Evolutionary conservation across 2,329 filamentous ascomycete species (phyloP).

Genomic region (Magnaporthales sp.): DNA sequence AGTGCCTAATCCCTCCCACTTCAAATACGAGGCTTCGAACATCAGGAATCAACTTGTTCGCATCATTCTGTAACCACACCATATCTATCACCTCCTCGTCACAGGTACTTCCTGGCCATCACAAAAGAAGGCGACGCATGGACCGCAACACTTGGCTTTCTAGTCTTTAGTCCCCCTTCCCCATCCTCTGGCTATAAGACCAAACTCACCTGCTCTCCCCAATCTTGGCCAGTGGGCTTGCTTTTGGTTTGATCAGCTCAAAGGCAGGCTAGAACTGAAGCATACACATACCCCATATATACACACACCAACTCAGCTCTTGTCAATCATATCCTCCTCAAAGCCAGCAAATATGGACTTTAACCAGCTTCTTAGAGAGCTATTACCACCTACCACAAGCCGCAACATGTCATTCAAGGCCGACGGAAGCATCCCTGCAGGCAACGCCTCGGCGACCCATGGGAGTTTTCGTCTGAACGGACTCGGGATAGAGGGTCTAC

Average conservation of each 20-base stretch:
- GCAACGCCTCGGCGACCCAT: slow-evolving; percentile 9
- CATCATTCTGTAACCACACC: neutral
- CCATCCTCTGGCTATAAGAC: neutral
- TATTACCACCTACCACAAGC: neutral
- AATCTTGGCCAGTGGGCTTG: neutral
- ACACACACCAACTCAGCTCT: neutral
- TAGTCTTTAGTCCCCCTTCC: neutral
- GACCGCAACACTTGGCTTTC: neutral
- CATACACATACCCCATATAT: neutral
- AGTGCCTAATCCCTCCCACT: neutral
- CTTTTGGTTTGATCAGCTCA: neutral
- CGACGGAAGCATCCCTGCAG: neutral
- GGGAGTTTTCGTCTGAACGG: slow-evolving; percentile 13
- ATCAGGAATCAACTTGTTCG: neutral
- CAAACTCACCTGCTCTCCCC: neutral
- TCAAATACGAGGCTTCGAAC: neutral
- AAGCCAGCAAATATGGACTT: neutral
- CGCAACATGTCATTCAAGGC: neutral
- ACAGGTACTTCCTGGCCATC: neutral
- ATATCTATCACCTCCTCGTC: neutral
- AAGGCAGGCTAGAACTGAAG: neutral
- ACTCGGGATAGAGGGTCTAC: slow-evolving; percentile 19
- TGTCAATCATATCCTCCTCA: neutral
- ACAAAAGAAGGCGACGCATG: neutral
- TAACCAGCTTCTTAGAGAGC: neutral